Evolutionary conservation across 345 rosid species (phyloP).

Genomic region (Corchorus capsularis): DNA sequence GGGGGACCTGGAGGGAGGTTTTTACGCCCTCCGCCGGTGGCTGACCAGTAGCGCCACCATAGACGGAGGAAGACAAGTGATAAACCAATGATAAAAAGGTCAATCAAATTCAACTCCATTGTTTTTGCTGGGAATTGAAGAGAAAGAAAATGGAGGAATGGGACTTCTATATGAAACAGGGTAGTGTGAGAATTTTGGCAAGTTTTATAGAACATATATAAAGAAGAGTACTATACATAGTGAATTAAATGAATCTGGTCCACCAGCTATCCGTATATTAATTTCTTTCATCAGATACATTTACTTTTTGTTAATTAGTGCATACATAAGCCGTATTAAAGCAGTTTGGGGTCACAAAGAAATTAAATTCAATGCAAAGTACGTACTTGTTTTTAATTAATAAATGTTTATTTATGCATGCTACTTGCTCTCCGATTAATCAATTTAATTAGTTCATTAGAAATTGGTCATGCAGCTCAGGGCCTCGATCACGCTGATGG

Average conservation of each 20-base stretch:
- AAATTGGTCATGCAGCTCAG: no score
- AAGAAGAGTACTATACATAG: background rate
- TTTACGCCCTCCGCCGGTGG: slow-evolving; percentile 16
- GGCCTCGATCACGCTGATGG: no score
- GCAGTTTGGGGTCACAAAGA: background rate
- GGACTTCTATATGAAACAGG: background rate
- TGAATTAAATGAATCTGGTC: slow-evolving; percentile 20
- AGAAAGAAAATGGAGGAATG: no score
- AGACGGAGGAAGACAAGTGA: slow-evolving; percentile 44
- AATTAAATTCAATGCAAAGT: background rate
- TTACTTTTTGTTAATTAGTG: background rate
- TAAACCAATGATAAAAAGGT: slow-evolving; percentile 45
- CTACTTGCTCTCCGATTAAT: no score
- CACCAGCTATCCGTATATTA: slow-evolving; percentile 13
- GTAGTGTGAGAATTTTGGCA: background rate
- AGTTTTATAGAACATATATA: slow-evolving; percentile 10
- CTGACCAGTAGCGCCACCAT: slow-evolving; percentile 57
- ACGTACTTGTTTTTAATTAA: no score
- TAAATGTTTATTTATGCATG: no score
- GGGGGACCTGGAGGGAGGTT: slow-evolving; percentile 86
- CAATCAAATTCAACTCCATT: slow-evolving; percentile 51
- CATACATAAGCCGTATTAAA: background rate
- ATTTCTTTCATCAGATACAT: background rate
- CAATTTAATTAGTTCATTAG: no score
- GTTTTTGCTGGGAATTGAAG: background rate